Evolutionary conservation across 1,284 basidiomycete species (phyloP), one percentile per base, ranked within the genome.

Genomic region (Laetiporus sulphureus): DNA sequence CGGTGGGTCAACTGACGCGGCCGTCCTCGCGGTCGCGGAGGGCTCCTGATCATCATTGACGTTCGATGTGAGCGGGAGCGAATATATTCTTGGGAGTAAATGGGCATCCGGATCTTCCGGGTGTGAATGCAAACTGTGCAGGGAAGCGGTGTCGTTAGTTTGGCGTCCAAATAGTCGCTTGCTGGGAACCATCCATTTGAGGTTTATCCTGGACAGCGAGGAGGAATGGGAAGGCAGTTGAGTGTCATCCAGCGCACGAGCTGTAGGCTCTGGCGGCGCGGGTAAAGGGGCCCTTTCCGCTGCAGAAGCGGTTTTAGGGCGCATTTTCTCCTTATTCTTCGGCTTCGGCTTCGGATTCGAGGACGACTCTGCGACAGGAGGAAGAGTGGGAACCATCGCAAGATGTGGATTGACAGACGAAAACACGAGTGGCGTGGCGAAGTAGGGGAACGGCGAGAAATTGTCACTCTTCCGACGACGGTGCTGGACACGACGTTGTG

Each of bases 321-420:
- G 25, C 25, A 8, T 7, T 27, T 13, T 7, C 16, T 18, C 16
- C 33, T 35, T 35, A 20, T 41, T 0, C 29, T 39, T 46, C 8
- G 19, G 19, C 5, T 33, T 32, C 13, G 45, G 42, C 10, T 27
- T 41, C 37, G 38, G 6, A 42, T 25, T 8, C 42, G 46, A 18
- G 18, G 49, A 45, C 6, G 51, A 47, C 1, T 46, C 43, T 4
- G 18, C 31, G 11, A 30, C n/a, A 15, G 51, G 49, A 2, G 47
- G 44, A 20, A 51, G 46, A n/a, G n/a, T n/a, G n/a, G n/a, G n/a
- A n/a, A n/a, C n/a, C n/a, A n/a, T n/a, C n/a, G 50, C 40, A 24
- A 51, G 44, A 38, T 48, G 41, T 2, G 53, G 53, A 36, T 46
- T 53, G 13, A 37, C 24, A 16, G 44, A 37, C 13, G 32, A n/a